Evolutionary conservation across 768 basidiomycete species (phyloP).

Genomic region (Kwoniella sp.): DNA sequence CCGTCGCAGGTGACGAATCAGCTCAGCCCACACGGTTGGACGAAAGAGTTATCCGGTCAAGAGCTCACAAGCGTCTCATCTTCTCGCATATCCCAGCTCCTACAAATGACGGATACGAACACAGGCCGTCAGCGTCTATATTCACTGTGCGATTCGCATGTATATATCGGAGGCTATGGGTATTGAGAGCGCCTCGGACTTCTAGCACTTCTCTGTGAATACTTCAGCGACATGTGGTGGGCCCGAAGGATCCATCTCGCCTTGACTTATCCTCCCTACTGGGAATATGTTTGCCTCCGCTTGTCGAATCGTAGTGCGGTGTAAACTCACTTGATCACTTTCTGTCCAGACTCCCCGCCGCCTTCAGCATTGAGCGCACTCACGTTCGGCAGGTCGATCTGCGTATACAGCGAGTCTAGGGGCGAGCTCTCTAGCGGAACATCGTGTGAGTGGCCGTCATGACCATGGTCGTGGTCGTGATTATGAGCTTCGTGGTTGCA

Average conservation of each 20-base stretch:
- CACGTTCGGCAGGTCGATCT: conserved; percentile 79
- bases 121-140: background rate
- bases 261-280: no score
- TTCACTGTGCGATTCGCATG: no score
- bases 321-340: conserved; percentile 67
- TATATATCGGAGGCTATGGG: no score
- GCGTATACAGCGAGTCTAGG: conserved; percentile 61
- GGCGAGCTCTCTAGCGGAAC: conserved; percentile 57
- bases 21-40: no score
- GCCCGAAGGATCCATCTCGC: no score
- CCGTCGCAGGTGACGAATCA: no score
- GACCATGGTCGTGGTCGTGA: conserved; percentile 54
- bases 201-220: no score
- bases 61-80: conserved; percentile 69
- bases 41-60: no score
- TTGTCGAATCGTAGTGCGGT: background rate
- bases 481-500: conserved; percentile 36
- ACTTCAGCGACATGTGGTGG: no score
- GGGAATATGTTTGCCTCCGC: background rate
- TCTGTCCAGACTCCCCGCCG: conserved; percentile 59
- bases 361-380: conserved; percentile 70
- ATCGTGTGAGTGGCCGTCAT: conserved; percentile 59
- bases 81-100: conserved; percentile 75
- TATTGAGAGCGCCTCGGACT: no score
- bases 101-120: background rate